Evolutionary conservation across 805 yeast genomes (phyloP).

Genomic region (Pichia gijzeniarum): DNA sequence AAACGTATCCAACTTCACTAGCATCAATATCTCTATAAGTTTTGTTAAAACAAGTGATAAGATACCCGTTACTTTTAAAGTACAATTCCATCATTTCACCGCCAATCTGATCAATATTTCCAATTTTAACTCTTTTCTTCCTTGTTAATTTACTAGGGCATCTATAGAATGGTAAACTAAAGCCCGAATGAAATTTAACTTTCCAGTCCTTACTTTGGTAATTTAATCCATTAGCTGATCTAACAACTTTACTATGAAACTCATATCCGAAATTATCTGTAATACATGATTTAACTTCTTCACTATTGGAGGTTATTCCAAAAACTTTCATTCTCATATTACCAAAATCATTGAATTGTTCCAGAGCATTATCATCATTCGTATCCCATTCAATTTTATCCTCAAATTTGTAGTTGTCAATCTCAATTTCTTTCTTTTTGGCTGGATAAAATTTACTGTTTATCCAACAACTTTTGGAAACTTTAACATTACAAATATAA

Average conservation of each 20-base stretch:
- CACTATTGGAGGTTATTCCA: conserved; percentile 26
- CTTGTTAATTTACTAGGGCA: conserved; percentile 39
- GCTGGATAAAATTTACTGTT: conserved; percentile 38
- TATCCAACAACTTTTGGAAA: conserved; percentile 41
- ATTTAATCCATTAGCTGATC: conserved; percentile 46
- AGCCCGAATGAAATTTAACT: conserved; percentile 39
- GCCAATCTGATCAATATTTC: not conserved
- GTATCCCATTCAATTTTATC: conserved; percentile 28
- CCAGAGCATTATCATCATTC: not conserved
- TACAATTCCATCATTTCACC: conserved; percentile 35
- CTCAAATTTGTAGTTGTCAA: conserved; percentile 37
- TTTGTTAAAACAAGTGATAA: conserved; percentile 41
- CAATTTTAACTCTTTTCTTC: conserved; percentile 18
- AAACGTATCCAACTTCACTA: conserved; percentile 38
- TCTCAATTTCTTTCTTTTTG: conserved; percentile 35
- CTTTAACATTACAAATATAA: conserved; percentile 45
- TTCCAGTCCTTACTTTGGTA: conserved; percentile 30
- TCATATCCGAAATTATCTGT: conserved; percentile 11
- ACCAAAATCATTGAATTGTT: not conserved
- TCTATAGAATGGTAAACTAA: conserved; percentile 47
- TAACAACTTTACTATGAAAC: conserved; percentile 40
- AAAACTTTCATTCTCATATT: not conserved
- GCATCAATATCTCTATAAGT: conserved; percentile 27
- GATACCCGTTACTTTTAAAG: conserved; percentile 46
- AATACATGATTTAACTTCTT: conserved; percentile 35